Evolutionary conservation across 23 red algal species (phyloP).

Genomic region (Pyropia yezoensis): DNA sequence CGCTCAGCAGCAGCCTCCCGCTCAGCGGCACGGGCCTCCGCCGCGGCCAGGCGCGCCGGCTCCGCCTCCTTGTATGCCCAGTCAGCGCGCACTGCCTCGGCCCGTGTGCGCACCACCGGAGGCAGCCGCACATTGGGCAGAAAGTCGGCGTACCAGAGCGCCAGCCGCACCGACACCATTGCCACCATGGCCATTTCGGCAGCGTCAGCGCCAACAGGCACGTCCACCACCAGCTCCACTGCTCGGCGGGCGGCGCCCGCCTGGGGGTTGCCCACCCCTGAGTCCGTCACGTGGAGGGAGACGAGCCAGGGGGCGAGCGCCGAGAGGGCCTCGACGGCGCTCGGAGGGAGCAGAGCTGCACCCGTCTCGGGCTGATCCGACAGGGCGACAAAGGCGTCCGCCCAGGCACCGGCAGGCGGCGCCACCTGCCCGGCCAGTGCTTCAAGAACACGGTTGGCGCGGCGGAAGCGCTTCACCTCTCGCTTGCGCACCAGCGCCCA

Average conservation of each 20-base stretch:
- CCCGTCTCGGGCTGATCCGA: slow-evolving; percentile 39
- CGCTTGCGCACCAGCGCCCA: slow-evolving; percentile 30
- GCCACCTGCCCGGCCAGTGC: slow-evolving; percentile 28
- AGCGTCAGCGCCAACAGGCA: slow-evolving; percentile 15
- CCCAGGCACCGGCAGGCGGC: slow-evolving; percentile 14
- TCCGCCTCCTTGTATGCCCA: slow-evolving; percentile 18
- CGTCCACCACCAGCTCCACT: slow-evolving; percentile 27
- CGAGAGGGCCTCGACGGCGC: slow-evolving; percentile 8
- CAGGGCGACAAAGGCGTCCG: slow-evolving; percentile 20
- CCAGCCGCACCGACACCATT: neutral
- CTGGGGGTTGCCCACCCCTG: slow-evolving; percentile 13
- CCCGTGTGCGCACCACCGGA: slow-evolving; percentile 13
- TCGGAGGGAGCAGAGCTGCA: slow-evolving; percentile 8
- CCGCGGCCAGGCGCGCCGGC: slow-evolving; percentile 28
- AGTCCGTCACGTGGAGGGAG: slow-evolving; percentile 49
- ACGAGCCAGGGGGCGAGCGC: slow-evolving; percentile 13
- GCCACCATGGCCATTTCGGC: slow-evolving; percentile 19
- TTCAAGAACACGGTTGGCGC: slow-evolving; percentile 11
- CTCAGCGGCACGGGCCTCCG: slow-evolving; percentile 18
- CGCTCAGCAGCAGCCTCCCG: slow-evolving; percentile 54
- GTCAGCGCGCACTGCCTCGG: slow-evolving; percentile 10
- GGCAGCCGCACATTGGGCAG: too few species aligned
- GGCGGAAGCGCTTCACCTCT: slow-evolving; percentile 36
- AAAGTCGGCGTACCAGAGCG: too few species aligned
- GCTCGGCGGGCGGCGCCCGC: slow-evolving; percentile 19